A percentile compares a stretch with the other conserved stretches of the same genome.
Evolutionary conservation across 768 basidiomycete genomes (phyloP).

Genomic region (Rhizopogon vinicolor): DNA sequence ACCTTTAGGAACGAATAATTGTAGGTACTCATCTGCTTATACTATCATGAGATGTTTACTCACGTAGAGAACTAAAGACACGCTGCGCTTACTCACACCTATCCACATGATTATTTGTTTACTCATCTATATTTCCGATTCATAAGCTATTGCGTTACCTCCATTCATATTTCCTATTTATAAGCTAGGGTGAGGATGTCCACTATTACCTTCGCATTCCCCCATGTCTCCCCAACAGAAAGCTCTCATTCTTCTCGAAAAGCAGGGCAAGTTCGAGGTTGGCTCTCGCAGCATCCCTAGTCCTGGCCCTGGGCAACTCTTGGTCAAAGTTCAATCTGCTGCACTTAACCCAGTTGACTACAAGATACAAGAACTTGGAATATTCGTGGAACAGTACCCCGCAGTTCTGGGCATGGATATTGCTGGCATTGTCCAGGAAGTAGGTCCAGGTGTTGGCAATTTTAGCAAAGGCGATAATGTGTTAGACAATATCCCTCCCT

Average conservation of each 20-base stretch:
- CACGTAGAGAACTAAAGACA: too few species aligned
- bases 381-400: slow-evolving; percentile 30
- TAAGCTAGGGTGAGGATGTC: too few species aligned
- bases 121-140: too few species aligned
- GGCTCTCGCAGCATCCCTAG: slow-evolving; percentile 19
- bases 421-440: slow-evolving; percentile 34
- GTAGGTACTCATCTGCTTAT: too few species aligned
- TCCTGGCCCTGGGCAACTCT: slow-evolving; percentile 34
- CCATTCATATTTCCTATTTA: neutral
- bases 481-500: slow-evolving; percentile 14
- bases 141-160: too few species aligned
- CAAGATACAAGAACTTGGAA: slow-evolving; percentile 27
- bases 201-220: neutral
- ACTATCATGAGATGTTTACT: too few species aligned
- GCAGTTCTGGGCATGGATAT: slow-evolving; percentile 30
- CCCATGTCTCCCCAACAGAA: slow-evolving; percentile 27
- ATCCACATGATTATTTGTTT: too few species aligned
- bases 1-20: too few species aligned
- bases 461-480: slow-evolving; percentile 37
- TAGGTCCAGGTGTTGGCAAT: slow-evolving; percentile 32
- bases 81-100: too few species aligned
- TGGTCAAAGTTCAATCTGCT: slow-evolving; percentile 34
- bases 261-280: slow-evolving; percentile 26
- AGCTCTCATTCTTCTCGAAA: slow-evolving; percentile 19
- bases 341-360: slow-evolving; percentile 47